Conservation (phyloP, 208 protist genomes). For the Phytomonas francai region DNA sequence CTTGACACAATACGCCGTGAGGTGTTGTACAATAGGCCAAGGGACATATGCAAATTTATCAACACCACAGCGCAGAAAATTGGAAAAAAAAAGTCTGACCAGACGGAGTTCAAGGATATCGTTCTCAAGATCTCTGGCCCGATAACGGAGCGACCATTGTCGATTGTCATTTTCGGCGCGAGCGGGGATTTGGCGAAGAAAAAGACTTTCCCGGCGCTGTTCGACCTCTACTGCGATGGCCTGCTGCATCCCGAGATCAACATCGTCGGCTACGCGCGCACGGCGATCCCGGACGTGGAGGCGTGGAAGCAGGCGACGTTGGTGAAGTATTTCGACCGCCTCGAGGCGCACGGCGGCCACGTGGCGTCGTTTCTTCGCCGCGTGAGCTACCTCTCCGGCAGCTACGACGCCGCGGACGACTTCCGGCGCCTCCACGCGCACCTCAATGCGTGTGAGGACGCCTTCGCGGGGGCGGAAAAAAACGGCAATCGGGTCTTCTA, state of each 20-base stretch:
- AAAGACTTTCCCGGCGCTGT: conserved; percentile 91
- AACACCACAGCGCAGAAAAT: conserved; percentile 25
- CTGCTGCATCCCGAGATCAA: conserved; percentile 57
- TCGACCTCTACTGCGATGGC: conserved; percentile 79
- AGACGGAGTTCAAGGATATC: conserved; percentile 37
- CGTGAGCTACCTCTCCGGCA: conserved; percentile 66
- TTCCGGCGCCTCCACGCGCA: conserved; percentile 51
- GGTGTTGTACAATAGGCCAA: conserved; percentile 40
- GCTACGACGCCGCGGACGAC: conserved; percentile 72
- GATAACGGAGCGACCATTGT: conserved; percentile 50
- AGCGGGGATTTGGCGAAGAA: conserved; percentile 90
- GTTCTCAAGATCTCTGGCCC: conserved; percentile 30
- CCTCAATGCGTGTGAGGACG: conserved; percentile 43
- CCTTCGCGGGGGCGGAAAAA: conserved; percentile 10
- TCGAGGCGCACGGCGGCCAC: conserved; percentile 41
- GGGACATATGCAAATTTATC: conserved; percentile 52
- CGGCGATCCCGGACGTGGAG: conserved; percentile 60
- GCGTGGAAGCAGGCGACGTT: conserved; percentile 64
- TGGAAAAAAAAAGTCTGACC: conserved; percentile 5
- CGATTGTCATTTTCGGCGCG: conserved; percentile 84
- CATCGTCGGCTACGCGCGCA: conserved; percentile 88
- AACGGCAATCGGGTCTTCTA: conserved; percentile 89
- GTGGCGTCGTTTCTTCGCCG: conserved; percentile 57
- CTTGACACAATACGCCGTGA: conserved; percentile 54
- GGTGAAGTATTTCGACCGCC: conserved; percentile 39